These are phyloP conservation scores for Coemansia sp. DNA, from an alignment of 192 early-diverging fungal genomes.

Conservation along the genomic window DNA sequence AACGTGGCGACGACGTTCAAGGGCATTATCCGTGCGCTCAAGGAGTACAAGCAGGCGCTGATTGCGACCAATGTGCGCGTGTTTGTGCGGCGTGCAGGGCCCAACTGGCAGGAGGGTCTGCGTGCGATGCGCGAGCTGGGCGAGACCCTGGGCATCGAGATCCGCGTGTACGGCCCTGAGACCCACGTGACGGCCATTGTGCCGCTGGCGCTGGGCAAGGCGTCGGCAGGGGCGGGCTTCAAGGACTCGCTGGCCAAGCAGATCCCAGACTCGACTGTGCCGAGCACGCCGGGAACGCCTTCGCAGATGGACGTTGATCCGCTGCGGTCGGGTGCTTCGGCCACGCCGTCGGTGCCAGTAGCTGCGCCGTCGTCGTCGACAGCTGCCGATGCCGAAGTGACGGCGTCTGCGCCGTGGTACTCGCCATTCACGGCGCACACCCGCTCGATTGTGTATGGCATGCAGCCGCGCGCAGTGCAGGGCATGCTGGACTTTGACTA, in stretches of 20 bases:
- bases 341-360: slow-evolving; percentile 35
- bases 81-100: slow-evolving; percentile 96
- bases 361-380: slow-evolving; percentile 51
- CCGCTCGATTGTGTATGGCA: slow-evolving; percentile 94
- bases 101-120: slow-evolving; percentile 99
- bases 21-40: slow-evolving; percentile 94
- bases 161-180: slow-evolving; percentile 95
- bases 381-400: slow-evolving; percentile 23
- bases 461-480: slow-evolving; percentile 98
- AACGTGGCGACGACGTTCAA: slow-evolving; percentile 99
- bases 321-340: slow-evolving; percentile 24
- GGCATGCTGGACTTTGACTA: slow-evolving; percentile 99
- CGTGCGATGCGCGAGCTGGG: slow-evolving; percentile 90
- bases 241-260: slow-evolving; percentile 60
- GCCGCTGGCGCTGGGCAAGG: slow-evolving; percentile 77
- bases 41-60: slow-evolving; percentile 86
- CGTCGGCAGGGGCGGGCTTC: slow-evolving; percentile 58
- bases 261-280: slow-evolving; percentile 51
- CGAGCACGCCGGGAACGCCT: slow-evolving; percentile 51
- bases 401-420: slow-evolving; percentile 59
- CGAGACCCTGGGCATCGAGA: slow-evolving; percentile 89
- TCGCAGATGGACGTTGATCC: slow-evolving; percentile 43
- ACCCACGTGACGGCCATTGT: slow-evolving; percentile 99
- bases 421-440: slow-evolving; percentile 79
- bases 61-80: slow-evolving; percentile 88